Conservation (phyloP, 1,284 basidiomycete genomes). For the Ustilago xerochloae region DNA sequence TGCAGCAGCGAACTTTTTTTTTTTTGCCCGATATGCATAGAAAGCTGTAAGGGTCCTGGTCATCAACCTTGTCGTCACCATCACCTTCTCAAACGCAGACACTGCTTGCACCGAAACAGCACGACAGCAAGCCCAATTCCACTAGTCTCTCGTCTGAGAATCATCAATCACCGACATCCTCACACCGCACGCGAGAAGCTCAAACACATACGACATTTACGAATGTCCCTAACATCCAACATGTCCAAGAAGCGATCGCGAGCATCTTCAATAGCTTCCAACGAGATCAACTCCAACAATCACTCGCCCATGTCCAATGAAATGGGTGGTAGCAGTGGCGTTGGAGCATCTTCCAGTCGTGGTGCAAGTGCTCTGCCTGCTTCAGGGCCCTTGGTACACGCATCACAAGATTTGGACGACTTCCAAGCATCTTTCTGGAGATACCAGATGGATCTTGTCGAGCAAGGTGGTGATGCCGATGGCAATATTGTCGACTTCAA, state of each 20-base stretch:
- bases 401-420: constrained; percentile 48
- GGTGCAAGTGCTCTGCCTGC: constrained; percentile 21
- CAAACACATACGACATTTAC: neutral
- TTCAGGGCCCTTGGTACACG: constrained; percentile 41
- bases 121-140: too few relatives aligned
- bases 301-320: constrained; percentile 8
- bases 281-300: constrained; percentile 15
- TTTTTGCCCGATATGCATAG: neutral
- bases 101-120: neutral
- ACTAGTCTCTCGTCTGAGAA: too few relatives aligned
- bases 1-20: constrained; percentile 24
- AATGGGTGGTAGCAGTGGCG: constrained; percentile 1
- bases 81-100: neutral
- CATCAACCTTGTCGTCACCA: neutral
- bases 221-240: neutral
- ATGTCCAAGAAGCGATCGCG: constrained; percentile 51
- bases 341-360: constrained; percentile 25
- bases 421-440: constrained; percentile 62
- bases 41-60: constrained; percentile 9
- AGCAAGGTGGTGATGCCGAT: constrained; percentile 57
- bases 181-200: too few relatives aligned
- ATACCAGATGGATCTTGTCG: constrained; percentile 63
- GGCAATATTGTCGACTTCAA: constrained; percentile 61
- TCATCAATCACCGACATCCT: too few relatives aligned
- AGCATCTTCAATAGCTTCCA: constrained; percentile 40